These are phyloP conservation scores for Hanseniaspora valbyensis DNA, from an alignment of 805 yeast species.

Conservation along the genomic window DNA sequence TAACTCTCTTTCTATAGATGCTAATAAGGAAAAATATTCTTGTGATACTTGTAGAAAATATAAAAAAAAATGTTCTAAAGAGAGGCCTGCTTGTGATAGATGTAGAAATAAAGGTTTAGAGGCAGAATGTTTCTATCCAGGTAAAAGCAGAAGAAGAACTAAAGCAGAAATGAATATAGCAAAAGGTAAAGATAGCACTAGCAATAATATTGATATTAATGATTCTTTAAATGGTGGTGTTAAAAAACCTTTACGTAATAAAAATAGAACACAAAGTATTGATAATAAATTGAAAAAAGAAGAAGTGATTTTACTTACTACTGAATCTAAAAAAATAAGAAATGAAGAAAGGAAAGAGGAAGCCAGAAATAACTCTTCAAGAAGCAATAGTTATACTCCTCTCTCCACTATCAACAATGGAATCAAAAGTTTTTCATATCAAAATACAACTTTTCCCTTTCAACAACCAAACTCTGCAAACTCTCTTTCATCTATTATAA, in stretches of 20 bases:
- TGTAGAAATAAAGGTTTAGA: conserved; percentile 30
- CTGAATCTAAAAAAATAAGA: conserved; percentile 22
- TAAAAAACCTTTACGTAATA: no score
- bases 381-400: not conserved
- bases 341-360: conserved; percentile 15
- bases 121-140: conserved; percentile 35
- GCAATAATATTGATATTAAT: no score
- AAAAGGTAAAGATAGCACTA: conserved; percentile 21
- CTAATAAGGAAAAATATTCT: conserved; percentile 23
- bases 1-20: no score
- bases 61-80: conserved; percentile 41
- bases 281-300: conserved; percentile 25
- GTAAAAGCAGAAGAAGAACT: conserved; percentile 34
- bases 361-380: not conserved
- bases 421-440: not conserved
- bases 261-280: no score
- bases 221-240: no score
- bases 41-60: conserved; percentile 40
- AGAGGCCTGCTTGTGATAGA: conserved; percentile 35
- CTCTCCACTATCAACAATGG: conserved; percentile 1
- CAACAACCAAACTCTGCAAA: not conserved
- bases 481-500: not conserved
- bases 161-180: conserved; percentile 18
- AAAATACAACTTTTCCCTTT: not conserved
- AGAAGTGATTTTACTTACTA: conserved; percentile 21